phyloP scores from a whole-genome alignment of 768 basidiomycete species.

The Suillus occidentalis region DNA sequence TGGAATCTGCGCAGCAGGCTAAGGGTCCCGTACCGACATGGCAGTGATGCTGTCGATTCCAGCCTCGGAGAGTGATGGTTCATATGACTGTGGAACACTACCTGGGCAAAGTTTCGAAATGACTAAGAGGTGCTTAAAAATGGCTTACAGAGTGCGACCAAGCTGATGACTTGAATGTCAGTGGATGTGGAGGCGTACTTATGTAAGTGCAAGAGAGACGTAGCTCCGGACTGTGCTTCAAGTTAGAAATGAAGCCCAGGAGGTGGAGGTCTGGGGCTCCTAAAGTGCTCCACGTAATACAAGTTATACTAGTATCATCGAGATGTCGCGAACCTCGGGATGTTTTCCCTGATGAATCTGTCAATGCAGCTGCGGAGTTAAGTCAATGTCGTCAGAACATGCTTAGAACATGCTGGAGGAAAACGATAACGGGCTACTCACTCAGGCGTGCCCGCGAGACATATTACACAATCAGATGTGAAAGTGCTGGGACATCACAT shows the following conservation, averaged over 20 bases:
- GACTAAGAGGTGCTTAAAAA: constrained; percentile 3
- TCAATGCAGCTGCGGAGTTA: not conserved
- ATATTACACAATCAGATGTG: not conserved
- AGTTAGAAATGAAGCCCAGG: constrained; percentile 20
- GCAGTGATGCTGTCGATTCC: no score
- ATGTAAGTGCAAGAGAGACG: not conserved
- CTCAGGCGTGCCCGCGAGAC: not conserved
- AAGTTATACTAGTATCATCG: not conserved
- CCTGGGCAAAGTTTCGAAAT: constrained; percentile 12
- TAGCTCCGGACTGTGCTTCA: constrained; percentile 22
- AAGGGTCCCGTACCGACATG: constrained; percentile 17
- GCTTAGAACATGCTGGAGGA: not conserved
- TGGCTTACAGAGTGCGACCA: constrained; percentile 16
- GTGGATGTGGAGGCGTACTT: not conserved
- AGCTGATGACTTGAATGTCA: constrained; percentile 12
- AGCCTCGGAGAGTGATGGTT: no score
- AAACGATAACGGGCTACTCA: not conserved
- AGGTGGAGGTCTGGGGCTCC: constrained; percentile 3
- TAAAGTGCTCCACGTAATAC: constrained; percentile 1
- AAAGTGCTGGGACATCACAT: not conserved
- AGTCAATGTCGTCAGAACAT: not conserved
- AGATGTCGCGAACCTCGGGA: not conserved
- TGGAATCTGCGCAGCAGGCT: constrained; percentile 17
- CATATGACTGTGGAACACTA: constrained; percentile 11
- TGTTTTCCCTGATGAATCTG: not conserved